Conservation (phyloP, 2,329 filamentous ascomycete species). For the Talaromyces sp. region DNA sequence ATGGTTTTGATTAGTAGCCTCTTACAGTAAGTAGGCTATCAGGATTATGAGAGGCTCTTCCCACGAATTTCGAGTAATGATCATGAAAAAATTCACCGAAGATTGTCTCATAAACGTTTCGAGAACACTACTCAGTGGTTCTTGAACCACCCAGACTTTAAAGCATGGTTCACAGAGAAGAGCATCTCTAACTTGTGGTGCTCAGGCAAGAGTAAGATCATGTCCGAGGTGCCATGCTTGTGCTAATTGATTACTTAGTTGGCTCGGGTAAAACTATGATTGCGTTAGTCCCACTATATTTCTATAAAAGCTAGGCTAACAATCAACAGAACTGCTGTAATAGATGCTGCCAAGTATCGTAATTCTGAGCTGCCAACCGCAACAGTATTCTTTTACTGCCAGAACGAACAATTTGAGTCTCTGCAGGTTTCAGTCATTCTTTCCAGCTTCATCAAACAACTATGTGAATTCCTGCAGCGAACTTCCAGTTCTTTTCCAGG, state of each 20-base stretch:
- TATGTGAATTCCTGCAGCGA: slow-evolving; percentile 15
- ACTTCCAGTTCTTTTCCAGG: slow-evolving; percentile 4
- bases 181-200: slow-evolving; percentile 21
- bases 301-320: background rate
- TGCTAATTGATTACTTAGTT: background rate
- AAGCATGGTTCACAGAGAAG: slow-evolving; percentile 21
- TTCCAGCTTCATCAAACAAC: slow-evolving; percentile 23
- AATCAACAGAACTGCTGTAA: slow-evolving; percentile 1
- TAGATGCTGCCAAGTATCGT: slow-evolving; percentile 21
- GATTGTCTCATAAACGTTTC: slow-evolving; percentile 22
- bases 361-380: slow-evolving; percentile 4
- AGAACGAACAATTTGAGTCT: slow-evolving; percentile 15
- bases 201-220: slow-evolving; percentile 23
- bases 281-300: background rate
- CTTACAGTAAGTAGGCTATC: slow-evolving; percentile 6
- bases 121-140: slow-evolving; percentile 22
- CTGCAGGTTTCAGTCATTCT: slow-evolving; percentile 18
- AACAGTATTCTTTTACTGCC: slow-evolving; percentile 23
- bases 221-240: background rate
- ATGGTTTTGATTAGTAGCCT: background rate
- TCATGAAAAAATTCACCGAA: slow-evolving; percentile 21
- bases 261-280: slow-evolving; percentile 13
- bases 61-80: slow-evolving; percentile 21
- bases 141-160: slow-evolving; percentile 18
- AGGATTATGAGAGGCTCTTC: slow-evolving; percentile 16